Evolutionary conservation across 2,329 filamentous ascomycete species (phyloP).

Genomic region (Phaeosphaeria sp.): DNA sequence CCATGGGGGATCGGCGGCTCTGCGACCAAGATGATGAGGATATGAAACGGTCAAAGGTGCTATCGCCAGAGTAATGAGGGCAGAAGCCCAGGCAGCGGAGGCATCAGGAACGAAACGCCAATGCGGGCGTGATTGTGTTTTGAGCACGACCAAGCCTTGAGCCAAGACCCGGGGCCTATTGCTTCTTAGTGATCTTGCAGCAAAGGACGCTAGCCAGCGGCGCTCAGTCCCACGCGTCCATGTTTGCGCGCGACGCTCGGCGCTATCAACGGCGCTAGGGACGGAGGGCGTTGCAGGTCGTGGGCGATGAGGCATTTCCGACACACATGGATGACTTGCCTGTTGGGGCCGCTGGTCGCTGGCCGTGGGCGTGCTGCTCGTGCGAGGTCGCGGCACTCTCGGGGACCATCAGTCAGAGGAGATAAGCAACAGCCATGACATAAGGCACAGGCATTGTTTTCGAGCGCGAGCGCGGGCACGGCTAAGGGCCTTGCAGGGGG

Average conservation of each 20-base stretch:
- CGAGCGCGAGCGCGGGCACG: conserved; percentile 9
- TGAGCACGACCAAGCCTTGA: background rate
- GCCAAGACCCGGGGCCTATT: conserved; percentile 3
- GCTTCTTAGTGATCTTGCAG: background rate
- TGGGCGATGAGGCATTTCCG: conserved; percentile 24
- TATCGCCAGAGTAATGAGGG: background rate
- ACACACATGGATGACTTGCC: conserved; percentile 3
- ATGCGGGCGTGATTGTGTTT: conserved; percentile 1
- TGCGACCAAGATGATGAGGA: background rate
- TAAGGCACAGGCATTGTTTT: conserved; percentile 9
- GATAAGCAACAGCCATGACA: conserved; percentile 32
- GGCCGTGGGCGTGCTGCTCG: background rate
- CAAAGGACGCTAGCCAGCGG: too few relatives aligned
- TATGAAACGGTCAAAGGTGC: background rate
- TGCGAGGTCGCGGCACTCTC: conserved; percentile 14
- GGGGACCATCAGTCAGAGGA: conserved; percentile 15
- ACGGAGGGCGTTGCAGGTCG: conserved; percentile 11
- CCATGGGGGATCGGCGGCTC: background rate
- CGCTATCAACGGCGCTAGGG: conserved; percentile 9
- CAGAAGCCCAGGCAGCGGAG: background rate
- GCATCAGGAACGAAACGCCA: conserved; percentile 4
- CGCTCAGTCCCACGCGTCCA: conserved; percentile 10
- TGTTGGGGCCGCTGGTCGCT: background rate
- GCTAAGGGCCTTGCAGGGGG: conserved; percentile 16
- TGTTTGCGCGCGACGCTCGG: conserved; percentile 11